phyloP scores from a whole-genome alignment of 441 rosid species.

The Rhodomyrtus psidioides region DNA sequence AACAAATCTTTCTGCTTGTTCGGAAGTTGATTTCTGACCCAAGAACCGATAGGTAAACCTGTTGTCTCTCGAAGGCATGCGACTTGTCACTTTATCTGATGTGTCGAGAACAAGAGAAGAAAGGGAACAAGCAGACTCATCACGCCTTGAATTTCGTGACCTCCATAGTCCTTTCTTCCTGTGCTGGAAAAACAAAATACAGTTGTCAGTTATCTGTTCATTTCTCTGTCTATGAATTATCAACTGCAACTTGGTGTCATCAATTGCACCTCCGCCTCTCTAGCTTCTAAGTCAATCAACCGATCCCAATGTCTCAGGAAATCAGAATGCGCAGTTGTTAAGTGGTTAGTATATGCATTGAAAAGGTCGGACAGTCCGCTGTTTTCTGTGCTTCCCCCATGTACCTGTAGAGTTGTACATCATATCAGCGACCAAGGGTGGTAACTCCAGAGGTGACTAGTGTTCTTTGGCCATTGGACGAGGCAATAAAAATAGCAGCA shows the following conservation, averaged over 20 bases:
- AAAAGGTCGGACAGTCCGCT: conserved; percentile 86
- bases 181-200: conserved; percentile 38
- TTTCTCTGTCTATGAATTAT: background rate
- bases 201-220: background rate
- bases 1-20: conserved; percentile 19
- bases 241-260: background rate
- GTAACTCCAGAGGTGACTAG: background rate
- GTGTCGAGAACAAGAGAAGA: conserved; percentile 78
- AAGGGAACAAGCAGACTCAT: conserved; percentile 39
- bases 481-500: background rate
- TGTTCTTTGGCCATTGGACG: background rate
- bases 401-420: conserved; percentile 46
- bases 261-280: conserved; percentile 63
- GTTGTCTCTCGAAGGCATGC: conserved; percentile 37
- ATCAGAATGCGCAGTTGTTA: conserved; percentile 47
- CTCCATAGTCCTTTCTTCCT: conserved; percentile 51
- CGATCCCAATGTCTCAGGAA: conserved; percentile 82
- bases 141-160: conserved; percentile 34
- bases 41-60: conserved; percentile 74
- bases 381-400: conserved; percentile 74
- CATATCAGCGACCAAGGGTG: background rate
- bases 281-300: conserved; percentile 88
- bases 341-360: conserved; percentile 62
- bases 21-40: conserved; percentile 27
- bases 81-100: conserved; percentile 33